Percentiles rank a stretch among this genome's conserved stretches.
These are phyloP conservation scores for Tricholomella constricta DNA, from an alignment of 768 basidiomycete species.

Conservation along the genomic window DNA sequence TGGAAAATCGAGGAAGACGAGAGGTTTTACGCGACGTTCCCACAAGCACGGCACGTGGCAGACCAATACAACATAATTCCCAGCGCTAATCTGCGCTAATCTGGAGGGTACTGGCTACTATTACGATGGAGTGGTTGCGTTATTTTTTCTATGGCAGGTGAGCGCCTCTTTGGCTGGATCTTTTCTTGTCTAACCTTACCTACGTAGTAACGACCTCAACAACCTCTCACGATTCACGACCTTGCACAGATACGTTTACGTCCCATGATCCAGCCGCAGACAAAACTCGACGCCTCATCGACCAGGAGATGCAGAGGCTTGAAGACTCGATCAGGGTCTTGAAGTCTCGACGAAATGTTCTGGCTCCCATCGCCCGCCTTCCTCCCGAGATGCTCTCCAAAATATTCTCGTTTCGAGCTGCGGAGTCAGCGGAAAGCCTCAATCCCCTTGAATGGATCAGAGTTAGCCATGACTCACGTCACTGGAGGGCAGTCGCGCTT, in stretches of 20 bases:
- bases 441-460: constrained; percentile 34
- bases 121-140: constrained; percentile 7
- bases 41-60: constrained; percentile 30
- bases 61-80: constrained; percentile 15
- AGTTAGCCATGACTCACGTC: constrained; percentile 40
- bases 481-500: constrained; percentile 48
- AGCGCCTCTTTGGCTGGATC: too few relatives aligned
- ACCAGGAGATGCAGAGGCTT: constrained; percentile 36
- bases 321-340: constrained; percentile 35
- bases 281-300: constrained; percentile 33
- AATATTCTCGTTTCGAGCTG: constrained; percentile 35
- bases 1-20: constrained; percentile 40
- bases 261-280: constrained; percentile 15
- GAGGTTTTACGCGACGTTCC: constrained; percentile 40
- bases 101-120: constrained; percentile 18
- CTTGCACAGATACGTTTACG: constrained; percentile 12
- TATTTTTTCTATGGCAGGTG: not conserved
- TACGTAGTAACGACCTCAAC: constrained; percentile 21
- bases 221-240: constrained; percentile 17
- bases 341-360: constrained; percentile 36
- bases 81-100: constrained; percentile 10
- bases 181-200: too few relatives aligned
- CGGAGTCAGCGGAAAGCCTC: constrained; percentile 7
- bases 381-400: constrained; percentile 44
- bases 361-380: constrained; percentile 39